Evolutionary conservation across 306 rosid species (phyloP).

Genomic region (Fragaria nilgerrensis): DNA sequence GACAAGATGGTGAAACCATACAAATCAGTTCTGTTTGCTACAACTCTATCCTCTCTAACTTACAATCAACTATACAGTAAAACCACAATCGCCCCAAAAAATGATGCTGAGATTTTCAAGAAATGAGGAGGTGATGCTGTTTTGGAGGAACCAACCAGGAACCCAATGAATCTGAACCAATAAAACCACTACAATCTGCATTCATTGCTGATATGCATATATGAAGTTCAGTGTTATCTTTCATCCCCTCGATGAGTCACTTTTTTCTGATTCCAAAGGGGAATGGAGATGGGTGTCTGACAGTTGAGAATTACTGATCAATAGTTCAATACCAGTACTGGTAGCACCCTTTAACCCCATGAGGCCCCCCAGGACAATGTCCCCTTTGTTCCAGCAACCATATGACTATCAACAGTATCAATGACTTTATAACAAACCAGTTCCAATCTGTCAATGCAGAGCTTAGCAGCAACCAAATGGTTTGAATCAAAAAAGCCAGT

Average conservation of each 20-base stretch:
- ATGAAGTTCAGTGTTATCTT: neutral
- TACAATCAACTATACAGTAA: conserved; percentile 4
- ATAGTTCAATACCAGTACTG: neutral
- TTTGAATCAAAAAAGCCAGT: neutral
- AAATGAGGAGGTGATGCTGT: neutral
- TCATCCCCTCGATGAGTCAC: neutral
- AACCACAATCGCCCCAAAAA: neutral
- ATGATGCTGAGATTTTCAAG: neutral
- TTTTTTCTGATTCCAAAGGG: neutral
- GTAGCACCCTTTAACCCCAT: neutral
- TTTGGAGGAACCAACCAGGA: neutral
- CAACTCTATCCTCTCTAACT: neutral
- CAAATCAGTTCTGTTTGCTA: neutral
- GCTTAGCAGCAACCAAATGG: neutral
- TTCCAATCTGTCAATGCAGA: neutral
- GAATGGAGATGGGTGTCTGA: neutral
- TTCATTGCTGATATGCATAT: neutral
- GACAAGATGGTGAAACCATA: neutral
- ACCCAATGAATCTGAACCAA: neutral
- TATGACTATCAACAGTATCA: neutral
- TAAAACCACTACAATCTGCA: neutral
- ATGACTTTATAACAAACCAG: neutral
- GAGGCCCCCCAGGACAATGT: neutral
- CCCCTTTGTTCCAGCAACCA: neutral
- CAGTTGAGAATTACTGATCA: neutral